Base-by-base conservation (phyloP, 2,329 filamentous ascomycete genomes). In the Microdochium bolleyi region DNA sequence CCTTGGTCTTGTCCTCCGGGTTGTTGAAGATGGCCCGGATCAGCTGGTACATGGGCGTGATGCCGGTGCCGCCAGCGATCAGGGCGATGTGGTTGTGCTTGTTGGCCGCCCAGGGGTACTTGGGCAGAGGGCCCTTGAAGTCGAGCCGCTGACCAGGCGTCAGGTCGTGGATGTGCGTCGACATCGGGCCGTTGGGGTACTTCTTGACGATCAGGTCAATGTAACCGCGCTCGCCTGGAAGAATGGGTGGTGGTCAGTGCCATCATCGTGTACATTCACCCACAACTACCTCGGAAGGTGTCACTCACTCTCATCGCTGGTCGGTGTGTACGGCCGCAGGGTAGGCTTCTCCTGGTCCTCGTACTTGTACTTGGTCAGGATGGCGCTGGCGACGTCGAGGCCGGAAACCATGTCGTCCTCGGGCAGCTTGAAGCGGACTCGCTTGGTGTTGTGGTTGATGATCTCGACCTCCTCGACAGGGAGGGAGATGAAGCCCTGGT, bases 21-120 rank as follows among this genome's bases (percentile, higher is more conserved):
- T 96, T 95, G 73, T 87, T 89, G 84, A 97, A 95, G 74, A 99
- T 96, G 66, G 85, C 81, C 57, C 89, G 89, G 59, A 84, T 78
- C 48, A 99, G 84, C 78, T 99, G 94, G 79, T 89, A 97, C 92
- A 97, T 96, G 61, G 94, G 94, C 11, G 94, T 94, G 70, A 99
- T 95, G 56, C 94, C 94, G 8, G 94, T 96, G 59, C 94, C 94
- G 63, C 94, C 94, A n/a, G 92, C 90, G 57, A 99, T 82, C 59
- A 92, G 78, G 38, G 83, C 86, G 62, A 95, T 83, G 77, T 97
- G 91, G 56, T 89, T 76, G 76, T 96, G 92, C 82, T 96, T 96
- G 82, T 97, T 97, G 61, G 85, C 66, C 51, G 82, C 67, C 92
- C 92, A 97, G 30, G 83, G 73, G 73, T 96, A 97, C 74, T 99